Conservation (phyloP, 148 eudicot species). For the Arctostaphylos glauca region DNA sequence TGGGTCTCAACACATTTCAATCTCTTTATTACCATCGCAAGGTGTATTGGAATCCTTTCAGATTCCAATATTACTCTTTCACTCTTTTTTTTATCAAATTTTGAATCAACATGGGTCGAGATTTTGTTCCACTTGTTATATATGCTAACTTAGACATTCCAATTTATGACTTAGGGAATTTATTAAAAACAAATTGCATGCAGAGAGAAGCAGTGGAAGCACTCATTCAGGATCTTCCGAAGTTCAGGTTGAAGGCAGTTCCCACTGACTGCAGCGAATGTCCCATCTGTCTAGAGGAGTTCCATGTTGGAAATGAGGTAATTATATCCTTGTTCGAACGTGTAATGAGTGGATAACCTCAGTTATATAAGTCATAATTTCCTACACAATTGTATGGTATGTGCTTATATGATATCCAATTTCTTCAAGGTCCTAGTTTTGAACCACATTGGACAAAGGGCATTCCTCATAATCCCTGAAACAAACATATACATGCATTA, state of each 20-base stretch:
- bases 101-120: not conserved
- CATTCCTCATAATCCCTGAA: not conserved
- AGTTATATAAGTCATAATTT: not conserved
- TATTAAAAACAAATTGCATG: conserved; percentile 3
- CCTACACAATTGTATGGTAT: not conserved
- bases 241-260: conserved; percentile 81
- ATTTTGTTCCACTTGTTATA: not conserved
- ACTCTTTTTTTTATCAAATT: not conserved
- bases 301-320: conserved; percentile 90
- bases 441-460: not conserved
- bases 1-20: not conserved
- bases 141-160: not conserved
- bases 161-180: not conserved
- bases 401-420: not conserved
- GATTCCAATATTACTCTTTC: no score
- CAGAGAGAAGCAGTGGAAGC: conserved; percentile 97
- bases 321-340: not conserved
- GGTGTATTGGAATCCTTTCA: not conserved
- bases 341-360: not conserved
- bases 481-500: not conserved
- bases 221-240: conserved; percentile 94
- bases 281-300: conserved; percentile 95
- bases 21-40: not conserved
- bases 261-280: conserved; percentile 98
- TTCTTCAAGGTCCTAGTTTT: not conserved